These are phyloP conservation scores for Tieghemiomyces parasiticus DNA, from an alignment of 192 early-diverging fungal genomes.

Conservation along the genomic window DNA sequence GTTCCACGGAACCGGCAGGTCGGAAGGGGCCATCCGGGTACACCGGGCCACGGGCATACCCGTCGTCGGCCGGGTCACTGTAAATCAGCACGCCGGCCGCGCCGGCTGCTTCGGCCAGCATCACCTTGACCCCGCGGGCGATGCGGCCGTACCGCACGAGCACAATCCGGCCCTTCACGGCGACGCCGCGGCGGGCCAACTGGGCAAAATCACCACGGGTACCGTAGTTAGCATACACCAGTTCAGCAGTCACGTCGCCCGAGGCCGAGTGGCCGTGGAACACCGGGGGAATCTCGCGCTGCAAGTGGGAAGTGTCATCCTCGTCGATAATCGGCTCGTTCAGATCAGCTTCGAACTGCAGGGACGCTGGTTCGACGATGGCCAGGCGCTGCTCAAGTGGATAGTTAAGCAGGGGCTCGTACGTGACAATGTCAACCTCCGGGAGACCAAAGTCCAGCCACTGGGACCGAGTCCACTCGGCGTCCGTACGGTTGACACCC, in stretches of 20 bases:
- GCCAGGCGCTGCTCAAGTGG: constrained; percentile 31
- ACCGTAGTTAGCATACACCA: constrained; percentile 52
- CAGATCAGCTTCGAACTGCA: constrained; percentile 36
- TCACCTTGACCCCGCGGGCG: constrained; percentile 36
- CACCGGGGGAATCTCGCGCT: constrained; percentile 33
- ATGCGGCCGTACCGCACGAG: constrained; percentile 37
- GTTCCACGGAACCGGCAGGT: constrained; percentile 33
- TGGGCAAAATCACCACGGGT: constrained; percentile 31
- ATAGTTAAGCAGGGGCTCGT: constrained; percentile 36
- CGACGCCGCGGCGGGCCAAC: constrained; percentile 22
- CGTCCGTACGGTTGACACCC: constrained; percentile 31
- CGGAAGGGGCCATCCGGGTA: constrained; percentile 48
- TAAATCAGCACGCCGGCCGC: constrained; percentile 41
- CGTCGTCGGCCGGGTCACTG: constrained; percentile 48
- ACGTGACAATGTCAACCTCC: constrained; percentile 34
- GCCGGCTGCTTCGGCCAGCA: constrained; percentile 32
- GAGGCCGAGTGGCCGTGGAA: constrained; percentile 44
- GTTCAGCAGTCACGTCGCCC: constrained; percentile 39
- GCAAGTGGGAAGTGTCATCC: constrained; percentile 34
- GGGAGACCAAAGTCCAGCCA: constrained; percentile 27
- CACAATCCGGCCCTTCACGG: constrained; percentile 29
- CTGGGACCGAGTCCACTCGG: constrained; percentile 31
- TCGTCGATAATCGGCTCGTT: constrained; percentile 38
- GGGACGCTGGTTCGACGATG: constrained; percentile 23
- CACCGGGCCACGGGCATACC: constrained; percentile 24